Evolutionary conservation across 176 grass and related monocot genomes (phyloP).

Genomic region (Phragmites australis): DNA sequence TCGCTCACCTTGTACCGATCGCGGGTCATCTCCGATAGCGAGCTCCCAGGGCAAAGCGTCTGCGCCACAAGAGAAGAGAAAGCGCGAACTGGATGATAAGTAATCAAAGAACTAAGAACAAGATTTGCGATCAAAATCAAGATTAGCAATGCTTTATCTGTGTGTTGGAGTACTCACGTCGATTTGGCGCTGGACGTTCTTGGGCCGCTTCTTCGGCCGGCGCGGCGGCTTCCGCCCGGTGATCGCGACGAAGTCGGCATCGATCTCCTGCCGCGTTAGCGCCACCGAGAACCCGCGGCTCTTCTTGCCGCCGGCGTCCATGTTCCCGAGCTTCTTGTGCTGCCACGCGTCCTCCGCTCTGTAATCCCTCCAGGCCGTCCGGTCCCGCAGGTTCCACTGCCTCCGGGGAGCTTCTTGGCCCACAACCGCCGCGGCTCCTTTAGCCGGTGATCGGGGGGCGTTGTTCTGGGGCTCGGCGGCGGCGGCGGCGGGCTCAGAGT

Average conservation of each 20-base stretch:
- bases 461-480: background rate
- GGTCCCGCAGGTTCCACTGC: conserved; percentile 56
- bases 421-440: background rate
- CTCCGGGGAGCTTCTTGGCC: conserved; percentile 29
- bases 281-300: conserved; percentile 48
- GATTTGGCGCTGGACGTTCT: conserved; percentile 65
- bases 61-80: conserved; percentile 10
- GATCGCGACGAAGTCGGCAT: conserved; percentile 72
- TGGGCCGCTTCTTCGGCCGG: conserved; percentile 51
- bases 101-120: conserved; percentile 8
- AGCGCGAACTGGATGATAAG: conserved; percentile 34
- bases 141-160: conserved; percentile 1
- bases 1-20: conserved; percentile 66
- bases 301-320: background rate
- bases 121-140: conserved; percentile 4
- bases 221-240: conserved; percentile 68
- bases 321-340: conserved; percentile 24
- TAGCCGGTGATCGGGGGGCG: conserved; percentile 3
- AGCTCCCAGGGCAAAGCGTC: conserved; percentile 37
- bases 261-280: conserved; percentile 72
- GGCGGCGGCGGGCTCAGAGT: background rate
- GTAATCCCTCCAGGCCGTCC: conserved; percentile 38
- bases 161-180: conserved; percentile 47
- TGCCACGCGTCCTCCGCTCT: conserved; percentile 30
- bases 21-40: conserved; percentile 35